Percentiles rank a stretch among this genome's conserved stretches.
phyloP scores from a whole-genome alignment of 2,329 filamentous ascomycete genomes.

The Paracoccidioides lutzii region DNA sequence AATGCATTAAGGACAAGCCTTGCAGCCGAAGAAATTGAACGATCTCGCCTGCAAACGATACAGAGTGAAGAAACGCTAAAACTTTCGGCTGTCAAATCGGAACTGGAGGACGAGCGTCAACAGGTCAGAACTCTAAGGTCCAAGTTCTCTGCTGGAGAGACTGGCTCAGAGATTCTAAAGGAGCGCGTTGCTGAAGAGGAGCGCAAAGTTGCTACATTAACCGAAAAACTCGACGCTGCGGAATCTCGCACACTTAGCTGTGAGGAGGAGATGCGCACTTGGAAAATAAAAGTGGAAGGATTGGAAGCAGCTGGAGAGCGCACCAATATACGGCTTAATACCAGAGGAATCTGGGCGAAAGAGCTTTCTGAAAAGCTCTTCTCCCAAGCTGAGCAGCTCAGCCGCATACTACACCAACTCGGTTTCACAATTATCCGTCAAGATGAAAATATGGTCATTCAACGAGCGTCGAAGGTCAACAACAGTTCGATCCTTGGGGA shows the following conservation, averaged over 20 bases:
- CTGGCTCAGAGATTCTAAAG: conserved; percentile 64
- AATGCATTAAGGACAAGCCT: conserved; percentile 42
- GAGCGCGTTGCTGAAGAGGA: conserved; percentile 66
- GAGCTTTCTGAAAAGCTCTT: conserved; percentile 76
- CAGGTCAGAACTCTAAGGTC: conserved; percentile 56
- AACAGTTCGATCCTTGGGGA: conserved; percentile 23
- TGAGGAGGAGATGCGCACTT: conserved; percentile 59
- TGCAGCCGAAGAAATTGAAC: conserved; percentile 39
- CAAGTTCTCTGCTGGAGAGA: conserved; percentile 70
- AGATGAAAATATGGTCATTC: conserved; percentile 59
- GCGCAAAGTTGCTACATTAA: conserved; percentile 51
- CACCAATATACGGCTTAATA: conserved; percentile 46
- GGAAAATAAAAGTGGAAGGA: conserved; percentile 45
- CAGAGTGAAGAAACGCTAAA: conserved; percentile 37
- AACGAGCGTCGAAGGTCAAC: conserved; percentile 50
- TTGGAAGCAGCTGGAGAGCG: conserved; percentile 22
- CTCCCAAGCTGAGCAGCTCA: conserved; percentile 71
- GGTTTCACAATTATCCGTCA: conserved; percentile 71
- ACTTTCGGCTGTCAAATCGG: conserved; percentile 33
- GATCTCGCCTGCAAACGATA: conserved; percentile 43
- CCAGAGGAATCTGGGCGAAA: conserved; percentile 59
- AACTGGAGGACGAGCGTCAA: conserved; percentile 52
- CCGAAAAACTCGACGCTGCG: conserved; percentile 59
- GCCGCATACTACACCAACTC: conserved; percentile 69
- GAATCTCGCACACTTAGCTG: conserved; percentile 63